phyloP scores from a whole-genome alignment of 306 rosid species.

The Albizia julibrissin region DNA sequence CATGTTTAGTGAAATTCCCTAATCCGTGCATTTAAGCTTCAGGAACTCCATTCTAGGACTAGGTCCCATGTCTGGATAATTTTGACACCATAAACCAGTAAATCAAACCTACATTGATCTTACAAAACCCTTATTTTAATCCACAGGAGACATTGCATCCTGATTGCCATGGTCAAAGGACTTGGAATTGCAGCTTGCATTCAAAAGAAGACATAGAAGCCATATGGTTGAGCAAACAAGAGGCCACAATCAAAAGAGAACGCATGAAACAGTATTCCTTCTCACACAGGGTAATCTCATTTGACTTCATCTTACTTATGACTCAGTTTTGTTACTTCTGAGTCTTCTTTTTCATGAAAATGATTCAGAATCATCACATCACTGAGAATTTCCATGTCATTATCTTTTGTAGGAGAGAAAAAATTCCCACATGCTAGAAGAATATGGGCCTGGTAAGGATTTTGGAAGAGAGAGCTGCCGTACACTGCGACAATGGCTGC shows the following conservation, averaged over 20 bases:
- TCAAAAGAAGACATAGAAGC: constrained; percentile 67
- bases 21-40: not conserved
- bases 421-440: constrained; percentile 48
- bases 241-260: constrained; percentile 71
- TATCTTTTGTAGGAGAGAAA: constrained; percentile 59
- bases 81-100: constrained; percentile 5
- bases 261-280: constrained; percentile 80
- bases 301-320: constrained; percentile 1
- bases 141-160: constrained; percentile 39
- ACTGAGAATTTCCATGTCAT: not conserved
- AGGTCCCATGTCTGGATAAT: constrained; percentile 12
- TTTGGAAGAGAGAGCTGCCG: constrained; percentile 39
- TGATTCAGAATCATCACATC: not conserved
- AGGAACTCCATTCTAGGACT: constrained; percentile 7
- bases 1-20: not conserved
- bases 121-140: constrained; percentile 21
- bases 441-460: constrained; percentile 34
- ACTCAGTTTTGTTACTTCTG: constrained; percentile 11
- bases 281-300: constrained; percentile 67
- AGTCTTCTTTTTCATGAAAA: not conserved
- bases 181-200: constrained; percentile 64
- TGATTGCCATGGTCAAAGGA: constrained; percentile 48
- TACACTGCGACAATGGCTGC: constrained; percentile 49
- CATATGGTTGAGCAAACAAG: constrained; percentile 64
- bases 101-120: constrained; percentile 7